A percentile compares a stretch with the other conserved stretches of the same genome.
These are phyloP conservation scores for Phaeosphaeria sp. DNA, from an alignment of 2,329 filamentous ascomycete species.

Conservation along the genomic window DNA sequence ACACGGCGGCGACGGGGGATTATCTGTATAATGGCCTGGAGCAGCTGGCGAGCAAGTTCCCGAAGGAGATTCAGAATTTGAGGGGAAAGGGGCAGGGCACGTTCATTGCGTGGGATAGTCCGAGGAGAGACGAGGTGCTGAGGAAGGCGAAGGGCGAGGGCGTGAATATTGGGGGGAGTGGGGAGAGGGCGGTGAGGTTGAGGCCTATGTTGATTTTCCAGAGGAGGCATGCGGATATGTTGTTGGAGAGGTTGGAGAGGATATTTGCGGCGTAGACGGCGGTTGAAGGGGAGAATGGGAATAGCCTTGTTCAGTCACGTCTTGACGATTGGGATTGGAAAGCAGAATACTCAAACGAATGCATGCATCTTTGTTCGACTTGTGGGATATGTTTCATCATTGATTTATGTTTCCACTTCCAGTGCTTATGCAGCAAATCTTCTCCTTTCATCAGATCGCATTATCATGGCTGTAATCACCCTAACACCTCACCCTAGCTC, in stretches of 20 bases:
- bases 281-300: too few relatives aligned
- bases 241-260: slow-evolving; percentile 81
- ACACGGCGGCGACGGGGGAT: slow-evolving; percentile 78
- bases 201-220: slow-evolving; percentile 93
- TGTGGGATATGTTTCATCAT: too few relatives aligned
- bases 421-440: background rate
- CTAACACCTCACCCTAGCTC: background rate
- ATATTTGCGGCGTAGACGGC: slow-evolving; percentile 57
- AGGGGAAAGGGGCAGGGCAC: slow-evolving; percentile 88
- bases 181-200: slow-evolving; percentile 76
- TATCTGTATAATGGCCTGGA: slow-evolving; percentile 78
- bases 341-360: too few relatives aligned
- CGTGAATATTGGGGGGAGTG: slow-evolving; percentile 87
- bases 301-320: too few relatives aligned
- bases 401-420: background rate
- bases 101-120: slow-evolving; percentile 91
- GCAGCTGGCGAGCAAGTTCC: slow-evolving; percentile 72
- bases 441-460: background rate
- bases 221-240: slow-evolving; percentile 85
- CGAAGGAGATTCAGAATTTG: slow-evolving; percentile 80
- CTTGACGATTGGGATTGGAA: too few relatives aligned
- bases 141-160: slow-evolving; percentile 79
- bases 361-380: too few relatives aligned
- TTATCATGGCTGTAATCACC: background rate
- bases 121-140: slow-evolving; percentile 79